phyloP scores from a whole-genome alignment of 192 early-diverging fungal genomes.

The Funneliformis mosseae region DNA sequence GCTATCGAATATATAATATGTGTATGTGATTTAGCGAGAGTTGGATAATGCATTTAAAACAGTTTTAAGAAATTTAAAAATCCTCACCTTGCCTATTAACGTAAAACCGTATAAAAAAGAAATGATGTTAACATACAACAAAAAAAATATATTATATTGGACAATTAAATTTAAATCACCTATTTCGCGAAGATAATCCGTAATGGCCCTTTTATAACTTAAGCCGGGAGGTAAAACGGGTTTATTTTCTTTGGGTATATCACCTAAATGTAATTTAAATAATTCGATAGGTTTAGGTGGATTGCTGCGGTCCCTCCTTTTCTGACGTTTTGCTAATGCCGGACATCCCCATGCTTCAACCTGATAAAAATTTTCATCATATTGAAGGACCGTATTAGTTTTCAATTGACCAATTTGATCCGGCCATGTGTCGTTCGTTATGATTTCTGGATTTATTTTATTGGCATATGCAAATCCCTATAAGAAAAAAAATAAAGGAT shows the following conservation, averaged over 20 bases:
- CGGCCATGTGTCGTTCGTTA: constrained; percentile 20
- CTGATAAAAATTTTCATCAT: neutral
- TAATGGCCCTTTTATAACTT: constrained; percentile 52
- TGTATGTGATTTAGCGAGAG: neutral
- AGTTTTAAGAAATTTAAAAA: neutral
- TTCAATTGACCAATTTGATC: neutral
- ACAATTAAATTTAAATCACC: neutral
- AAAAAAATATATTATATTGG: neutral
- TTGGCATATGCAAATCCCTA: constrained; percentile 19
- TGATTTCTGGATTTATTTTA: neutral
- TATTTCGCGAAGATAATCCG: constrained; percentile 49
- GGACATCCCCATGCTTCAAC: constrained; percentile 3
- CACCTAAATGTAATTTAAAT: constrained; percentile 40
- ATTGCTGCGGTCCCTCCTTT: neutral
- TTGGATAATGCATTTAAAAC: neutral
- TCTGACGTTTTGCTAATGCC: neutral
- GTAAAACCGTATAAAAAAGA: neutral
- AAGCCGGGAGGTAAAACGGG: constrained; percentile 49
- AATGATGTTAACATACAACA: too few species aligned
- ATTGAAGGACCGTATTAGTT: constrained; percentile 11
- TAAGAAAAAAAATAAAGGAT: neutral
- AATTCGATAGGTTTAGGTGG: neutral
- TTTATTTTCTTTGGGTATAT: constrained; percentile 46
- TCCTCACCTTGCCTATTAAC: neutral
- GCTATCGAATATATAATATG: neutral